phyloP scores from a whole-genome alignment of 2,329 filamentous ascomycete species.

The Allantophomopsis lycopodina region DNA sequence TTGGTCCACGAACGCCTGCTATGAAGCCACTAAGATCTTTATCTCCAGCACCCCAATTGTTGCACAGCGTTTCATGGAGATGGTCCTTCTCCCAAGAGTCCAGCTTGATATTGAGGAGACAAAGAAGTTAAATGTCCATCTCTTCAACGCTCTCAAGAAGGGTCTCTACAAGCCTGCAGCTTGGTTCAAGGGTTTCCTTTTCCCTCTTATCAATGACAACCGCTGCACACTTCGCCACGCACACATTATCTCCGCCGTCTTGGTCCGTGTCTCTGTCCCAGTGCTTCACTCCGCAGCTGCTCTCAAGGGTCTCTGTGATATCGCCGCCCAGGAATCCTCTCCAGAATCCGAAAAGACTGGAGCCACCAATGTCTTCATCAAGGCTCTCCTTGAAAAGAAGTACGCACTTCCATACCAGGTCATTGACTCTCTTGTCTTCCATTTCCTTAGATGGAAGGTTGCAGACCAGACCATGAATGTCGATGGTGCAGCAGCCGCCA shows the following conservation, averaged over 20 bases:
- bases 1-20: slow-evolving; percentile 67
- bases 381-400: slow-evolving; percentile 86
- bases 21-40: slow-evolving; percentile 86
- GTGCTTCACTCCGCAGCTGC: slow-evolving; percentile 88
- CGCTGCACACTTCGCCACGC: slow-evolving; percentile 90
- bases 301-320: slow-evolving; percentile 83
- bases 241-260: slow-evolving; percentile 76
- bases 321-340: slow-evolving; percentile 79
- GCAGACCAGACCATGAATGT: slow-evolving; percentile 34
- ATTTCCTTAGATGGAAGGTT: slow-evolving; percentile 79
- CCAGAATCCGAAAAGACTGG: slow-evolving; percentile 76
- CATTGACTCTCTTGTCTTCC: slow-evolving; percentile 87
- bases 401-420: slow-evolving; percentile 93
- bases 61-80: slow-evolving; percentile 75
- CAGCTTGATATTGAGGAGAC: slow-evolving; percentile 87
- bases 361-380: slow-evolving; percentile 91
- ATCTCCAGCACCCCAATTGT: slow-evolving; percentile 69
- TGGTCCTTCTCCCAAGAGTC: slow-evolving; percentile 79
- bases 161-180: slow-evolving; percentile 85
- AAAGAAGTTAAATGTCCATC: slow-evolving; percentile 88
- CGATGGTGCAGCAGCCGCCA: slow-evolving; percentile 25
- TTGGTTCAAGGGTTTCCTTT: slow-evolving; percentile 94
- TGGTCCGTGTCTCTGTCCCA: slow-evolving; percentile 74
- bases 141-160: slow-evolving; percentile 91
- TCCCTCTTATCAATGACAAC: slow-evolving; percentile 72